These are phyloP conservation scores for Stygiomarasmius scandens DNA, from an alignment of 1,284 basidiomycete species.

Conservation along the genomic window DNA sequence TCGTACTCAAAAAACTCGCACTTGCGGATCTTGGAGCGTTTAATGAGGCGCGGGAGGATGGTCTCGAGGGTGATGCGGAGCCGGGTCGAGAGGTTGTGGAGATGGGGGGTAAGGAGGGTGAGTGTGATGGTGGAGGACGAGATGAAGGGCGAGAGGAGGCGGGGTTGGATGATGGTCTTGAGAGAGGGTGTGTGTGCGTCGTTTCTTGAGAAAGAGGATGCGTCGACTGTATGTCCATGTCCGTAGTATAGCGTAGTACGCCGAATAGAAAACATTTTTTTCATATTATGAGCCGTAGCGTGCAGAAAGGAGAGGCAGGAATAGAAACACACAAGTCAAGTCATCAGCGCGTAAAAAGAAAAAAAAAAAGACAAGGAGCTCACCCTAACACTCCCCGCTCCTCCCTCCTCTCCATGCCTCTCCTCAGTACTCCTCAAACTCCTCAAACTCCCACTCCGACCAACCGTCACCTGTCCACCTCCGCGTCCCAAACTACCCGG, in stretches of 20 bases:
- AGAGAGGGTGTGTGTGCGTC: neutral
- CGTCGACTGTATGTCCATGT: neutral
- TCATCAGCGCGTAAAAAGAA: no score
- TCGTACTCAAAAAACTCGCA: neutral
- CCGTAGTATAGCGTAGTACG: no score
- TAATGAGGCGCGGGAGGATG: neutral
- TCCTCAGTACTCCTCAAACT: neutral
- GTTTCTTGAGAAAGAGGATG: neutral
- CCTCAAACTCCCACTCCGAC: neutral
- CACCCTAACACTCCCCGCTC: neutral
- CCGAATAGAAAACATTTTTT: no score
- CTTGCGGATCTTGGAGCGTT: neutral
- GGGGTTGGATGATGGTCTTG: neutral
- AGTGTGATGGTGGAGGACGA: neutral
- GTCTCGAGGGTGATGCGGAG: neutral
- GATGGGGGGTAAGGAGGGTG: neutral
- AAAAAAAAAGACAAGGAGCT: neutral
- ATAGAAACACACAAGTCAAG: no score
- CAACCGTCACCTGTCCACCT: neutral
- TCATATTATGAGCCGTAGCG: no score
- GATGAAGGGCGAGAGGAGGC: neutral
- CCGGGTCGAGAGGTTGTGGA: neutral
- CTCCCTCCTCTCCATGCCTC: neutral
- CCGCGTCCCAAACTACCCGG: neutral
- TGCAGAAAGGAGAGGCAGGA: no score